phyloP scores from a whole-genome alignment of 257 asterid species.

The Fraxinus excelsior region DNA sequence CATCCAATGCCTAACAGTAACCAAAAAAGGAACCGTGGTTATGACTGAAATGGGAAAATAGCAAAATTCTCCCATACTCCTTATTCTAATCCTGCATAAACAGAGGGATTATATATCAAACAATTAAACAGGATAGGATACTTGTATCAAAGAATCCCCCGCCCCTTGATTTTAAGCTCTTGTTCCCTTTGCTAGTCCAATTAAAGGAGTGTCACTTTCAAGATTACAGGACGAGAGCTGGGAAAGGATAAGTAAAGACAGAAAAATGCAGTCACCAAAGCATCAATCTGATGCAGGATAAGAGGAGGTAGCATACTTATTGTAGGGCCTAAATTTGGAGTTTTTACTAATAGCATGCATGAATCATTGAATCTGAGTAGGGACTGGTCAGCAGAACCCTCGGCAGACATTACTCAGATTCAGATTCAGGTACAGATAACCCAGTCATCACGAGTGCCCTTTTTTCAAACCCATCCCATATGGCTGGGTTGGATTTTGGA shows the following conservation, averaged over 20 bases:
- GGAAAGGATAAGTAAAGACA: constrained; percentile 31
- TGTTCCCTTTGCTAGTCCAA: background rate
- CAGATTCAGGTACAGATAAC: background rate
- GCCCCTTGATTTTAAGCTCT: background rate
- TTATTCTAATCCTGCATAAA: no score
- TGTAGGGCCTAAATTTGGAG: constrained; percentile 31
- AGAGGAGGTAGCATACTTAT: background rate
- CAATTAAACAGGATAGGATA: constrained; percentile 28
- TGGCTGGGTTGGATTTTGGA: constrained; percentile 17
- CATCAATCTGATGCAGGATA: constrained; percentile 29
- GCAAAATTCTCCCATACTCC: no score
- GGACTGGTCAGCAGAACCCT: constrained; percentile 6
- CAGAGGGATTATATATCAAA: no score
- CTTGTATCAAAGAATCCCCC: constrained; percentile 21
- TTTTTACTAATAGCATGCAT: constrained; percentile 17
- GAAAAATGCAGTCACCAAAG: constrained; percentile 32
- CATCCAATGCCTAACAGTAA: no score
- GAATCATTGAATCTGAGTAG: constrained; percentile 7
- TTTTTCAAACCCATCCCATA: constrained; percentile 17
- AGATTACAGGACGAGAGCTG: constrained; percentile 19
- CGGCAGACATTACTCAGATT: constrained; percentile 16
- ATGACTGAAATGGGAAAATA: no score
- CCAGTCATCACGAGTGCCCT: constrained; percentile 47
- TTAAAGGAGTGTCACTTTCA: constrained; percentile 21
- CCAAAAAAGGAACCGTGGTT: no score